These are phyloP conservation scores for Starmerella ratchasimensis DNA, from an alignment of 805 yeast genomes.

Conservation along the genomic window DNA sequence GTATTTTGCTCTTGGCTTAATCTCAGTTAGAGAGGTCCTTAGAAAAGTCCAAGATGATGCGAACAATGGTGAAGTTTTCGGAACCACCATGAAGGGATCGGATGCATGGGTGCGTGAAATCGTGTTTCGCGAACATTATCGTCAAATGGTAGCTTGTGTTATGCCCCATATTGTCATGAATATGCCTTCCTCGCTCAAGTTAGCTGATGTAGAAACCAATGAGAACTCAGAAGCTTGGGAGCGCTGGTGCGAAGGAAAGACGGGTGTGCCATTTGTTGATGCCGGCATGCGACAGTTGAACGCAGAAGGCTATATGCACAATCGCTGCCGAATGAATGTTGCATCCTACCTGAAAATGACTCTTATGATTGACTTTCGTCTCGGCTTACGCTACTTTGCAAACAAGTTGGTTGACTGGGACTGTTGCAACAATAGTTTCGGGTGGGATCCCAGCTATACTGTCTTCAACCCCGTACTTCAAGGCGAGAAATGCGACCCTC, in stretches of 20 bases:
- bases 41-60: constrained; percentile 17
- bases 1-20: constrained; percentile 35
- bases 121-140: constrained; percentile 47
- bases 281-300: constrained; percentile 43
- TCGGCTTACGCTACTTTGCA: constrained; percentile 41
- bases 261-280: constrained; percentile 46
- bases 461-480: constrained; percentile 42
- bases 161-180: constrained; percentile 42
- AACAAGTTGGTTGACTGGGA: constrained; percentile 39
- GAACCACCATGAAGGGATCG: constrained; percentile 23
- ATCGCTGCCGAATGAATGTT: constrained; percentile 41
- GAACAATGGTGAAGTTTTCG: constrained; percentile 21
- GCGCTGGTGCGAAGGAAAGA: constrained; percentile 40
- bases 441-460: constrained; percentile 51
- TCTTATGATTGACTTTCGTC: constrained; percentile 40
- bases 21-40: constrained; percentile 29
- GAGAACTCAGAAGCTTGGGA: constrained; percentile 31
- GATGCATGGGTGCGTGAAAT: constrained; percentile 40
- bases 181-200: constrained; percentile 35
- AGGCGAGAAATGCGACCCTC: constrained; percentile 36
- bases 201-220: constrained; percentile 32
- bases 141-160: constrained; percentile 32
- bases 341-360: constrained; percentile 41
- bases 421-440: constrained; percentile 41
- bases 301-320: constrained; percentile 41